Evolutionary conservation across 345 rosid species (phyloP), one percentile per base, ranked within the genome.

Genomic region (Bruguiera parviflora): DNA sequence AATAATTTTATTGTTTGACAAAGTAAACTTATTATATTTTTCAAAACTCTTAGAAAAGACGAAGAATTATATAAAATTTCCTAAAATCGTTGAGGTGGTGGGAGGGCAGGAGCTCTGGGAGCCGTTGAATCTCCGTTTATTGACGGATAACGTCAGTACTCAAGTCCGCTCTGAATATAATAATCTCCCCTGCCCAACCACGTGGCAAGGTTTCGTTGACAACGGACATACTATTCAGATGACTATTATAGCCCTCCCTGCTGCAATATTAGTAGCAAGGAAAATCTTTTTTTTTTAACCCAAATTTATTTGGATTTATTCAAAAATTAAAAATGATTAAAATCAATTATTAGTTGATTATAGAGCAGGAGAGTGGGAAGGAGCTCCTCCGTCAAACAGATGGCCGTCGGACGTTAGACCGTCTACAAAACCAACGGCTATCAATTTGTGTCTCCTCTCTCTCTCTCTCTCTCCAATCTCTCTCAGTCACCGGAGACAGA

Each of bases 371-470:
- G 33, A 27, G 32, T 49, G 35, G 20, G 22, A 32, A 60, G 10
- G 55, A 63, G 49, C 25, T 1, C 39, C 60, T 61, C 79, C 73
- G 76, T 63, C 46, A 16, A 19, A 16, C 35, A 6, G 71, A 72
- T 68, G 77, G 72, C 53, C 75, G 69, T 80, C 74, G 80, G 73
- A 77, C 63, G 63, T 74, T 74, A 63, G 51, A 46, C 32, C 65
- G 8, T 37, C 39, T 69, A 80, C 49, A 74, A 80, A 74, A 78
- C 81, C 80, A 87, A 83, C 86, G 89, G 91, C 87, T 80, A 76
- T 71, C 62, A 60, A 59, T 1, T 11, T 66, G 52, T 63, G 55
- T 49, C 24, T 56, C 18, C 43, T 3, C 57, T 16, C 16, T n/a
- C 63, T 22, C 37, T 21, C 65, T 43, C 70, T 69, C 53, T 49